Evolutionary conservation across 345 rosid species (phyloP), one percentile per base, ranked within the genome.

Genomic region (Salix viminalis): DNA sequence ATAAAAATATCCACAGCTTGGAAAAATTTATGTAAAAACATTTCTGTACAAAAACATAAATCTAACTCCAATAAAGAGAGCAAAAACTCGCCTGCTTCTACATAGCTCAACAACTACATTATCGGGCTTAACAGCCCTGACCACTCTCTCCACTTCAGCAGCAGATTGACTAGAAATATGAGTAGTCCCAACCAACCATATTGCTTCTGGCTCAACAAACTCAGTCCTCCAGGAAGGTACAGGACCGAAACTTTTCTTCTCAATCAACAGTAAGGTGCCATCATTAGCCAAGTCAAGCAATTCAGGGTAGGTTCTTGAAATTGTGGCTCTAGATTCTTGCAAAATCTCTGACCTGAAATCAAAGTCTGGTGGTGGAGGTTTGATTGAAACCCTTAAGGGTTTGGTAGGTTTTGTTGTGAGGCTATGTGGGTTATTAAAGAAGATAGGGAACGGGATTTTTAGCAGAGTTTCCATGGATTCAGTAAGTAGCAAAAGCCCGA

Each of bases 51-150:
- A 42, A 42, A 42, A 10, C 46, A 11, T 42, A 42, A 11, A 42
- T 42, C 13, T 42, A 42, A 42, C 13, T 11, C 10, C 54, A 30
- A 46, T 24, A 65, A 19, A 1, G 39, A 41, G 11, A 60, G 66
- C 37, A 3, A 19, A 67, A 61, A 88, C 91, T 89, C 84, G 85
- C 97, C 98, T 89, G 96, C 94, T 91, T 78, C 98, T 84, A 75
- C 99, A 96, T 65, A 92, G 96, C 86, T 93, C 98, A 44, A 93
- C 99, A 61, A 91, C 97, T 60, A 96, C 91, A 77, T 90, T 96
- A 77, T 91, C 98, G 0, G 94, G 99, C 70, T 76, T 82, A 52
- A 91, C 81, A 0, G 90, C 84, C 78, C 87, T 82, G 8, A 93
- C 86, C 26, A 93, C 97, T 13, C 97, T 92, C 62, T 88, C 91